Evolutionary conservation across 495 filamentous ascomycete genomes (phyloP).

Genomic region (Glutinoglossum americanum): DNA sequence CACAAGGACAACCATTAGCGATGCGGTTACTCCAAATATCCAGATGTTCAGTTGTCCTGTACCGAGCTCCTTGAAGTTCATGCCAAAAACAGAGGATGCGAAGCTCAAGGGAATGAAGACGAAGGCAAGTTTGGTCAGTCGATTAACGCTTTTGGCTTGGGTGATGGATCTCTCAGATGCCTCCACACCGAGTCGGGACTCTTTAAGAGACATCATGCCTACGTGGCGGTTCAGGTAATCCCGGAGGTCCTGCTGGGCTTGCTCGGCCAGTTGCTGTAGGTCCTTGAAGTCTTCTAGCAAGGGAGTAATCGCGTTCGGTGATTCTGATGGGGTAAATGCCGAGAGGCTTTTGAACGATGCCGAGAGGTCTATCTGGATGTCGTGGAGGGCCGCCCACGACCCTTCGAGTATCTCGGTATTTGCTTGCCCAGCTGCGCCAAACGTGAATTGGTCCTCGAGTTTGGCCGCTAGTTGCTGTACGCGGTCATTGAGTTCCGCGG

Average conservation of each 20-base stretch:
- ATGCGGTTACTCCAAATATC: not conserved
- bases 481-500: not conserved
- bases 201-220: not conserved
- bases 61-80: conserved; percentile 5
- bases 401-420: not conserved
- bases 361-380: not conserved
- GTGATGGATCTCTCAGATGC: not conserved
- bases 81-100: not conserved
- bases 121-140: conserved; percentile 6
- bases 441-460: not conserved
- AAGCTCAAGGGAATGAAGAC: conserved; percentile 5
- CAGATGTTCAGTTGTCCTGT: not conserved
- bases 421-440: not conserved
- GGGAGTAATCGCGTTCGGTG: not conserved
- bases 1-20: not conserved
- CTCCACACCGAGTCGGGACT: not conserved
- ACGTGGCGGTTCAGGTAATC: conserved; percentile 6
- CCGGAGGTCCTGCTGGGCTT: conserved; percentile 3
- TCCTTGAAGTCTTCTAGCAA: not conserved
- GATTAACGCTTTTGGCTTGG: not conserved
- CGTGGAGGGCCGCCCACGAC: not conserved
- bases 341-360: not conserved
- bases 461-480: not conserved
- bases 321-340: not conserved
- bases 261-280: not conserved